Evolutionary conservation across 495 filamentous ascomycete species (phyloP).

Genomic region (Penicillium longicatenatum): DNA sequence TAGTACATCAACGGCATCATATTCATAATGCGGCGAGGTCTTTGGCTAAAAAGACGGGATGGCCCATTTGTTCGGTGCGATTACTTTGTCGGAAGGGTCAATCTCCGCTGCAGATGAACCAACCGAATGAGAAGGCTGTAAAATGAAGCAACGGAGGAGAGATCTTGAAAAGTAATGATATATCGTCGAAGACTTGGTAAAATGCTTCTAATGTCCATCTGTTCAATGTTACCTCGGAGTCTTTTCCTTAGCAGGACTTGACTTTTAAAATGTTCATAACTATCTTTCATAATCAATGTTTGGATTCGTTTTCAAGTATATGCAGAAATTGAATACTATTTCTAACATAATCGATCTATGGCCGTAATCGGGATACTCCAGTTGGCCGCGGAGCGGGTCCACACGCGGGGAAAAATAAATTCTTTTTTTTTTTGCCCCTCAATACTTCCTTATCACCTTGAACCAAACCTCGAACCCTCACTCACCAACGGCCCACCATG

Average conservation of each 20-base stretch:
- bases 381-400: constrained; percentile 6
- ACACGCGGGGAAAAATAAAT: constrained; percentile 21
- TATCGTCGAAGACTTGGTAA: background rate
- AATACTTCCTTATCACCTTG: constrained; percentile 1
- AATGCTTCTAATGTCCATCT: background rate
- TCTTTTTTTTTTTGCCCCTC: constrained; percentile 28
- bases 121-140: constrained; percentile 2
- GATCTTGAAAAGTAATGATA: background rate
- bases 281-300: too few species aligned
- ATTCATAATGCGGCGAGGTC: constrained; percentile 23
- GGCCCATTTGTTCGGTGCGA: constrained; percentile 17
- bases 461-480: background rate
- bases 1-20: constrained; percentile 25
- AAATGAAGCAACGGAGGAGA: background rate
- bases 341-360: background rate
- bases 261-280: too few species aligned
- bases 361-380: constrained; percentile 1
- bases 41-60: constrained; percentile 22
- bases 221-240: background rate
- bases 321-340: too few species aligned
- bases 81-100: constrained; percentile 27
- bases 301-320: too few species aligned
- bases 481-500: constrained; percentile 39
- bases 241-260: too few species aligned
- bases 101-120: background rate